phyloP scores from a whole-genome alignment of 1,284 basidiomycete species.

The Sanghuangporus sanghuang region DNA sequence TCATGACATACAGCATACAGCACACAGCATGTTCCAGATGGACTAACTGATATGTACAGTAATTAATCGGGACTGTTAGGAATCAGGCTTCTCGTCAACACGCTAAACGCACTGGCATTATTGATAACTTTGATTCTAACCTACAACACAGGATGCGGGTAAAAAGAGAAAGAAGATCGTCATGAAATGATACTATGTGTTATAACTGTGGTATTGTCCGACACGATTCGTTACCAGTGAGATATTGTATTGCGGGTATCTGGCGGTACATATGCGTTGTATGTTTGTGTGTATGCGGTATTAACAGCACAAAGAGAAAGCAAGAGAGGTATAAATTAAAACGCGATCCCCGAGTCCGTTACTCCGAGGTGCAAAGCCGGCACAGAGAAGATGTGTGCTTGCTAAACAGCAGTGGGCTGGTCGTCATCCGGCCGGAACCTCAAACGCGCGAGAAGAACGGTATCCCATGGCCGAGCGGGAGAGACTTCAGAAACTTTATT shows the following conservation, averaged over 20 bases:
- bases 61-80: too few species aligned
- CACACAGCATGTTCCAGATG: too few species aligned
- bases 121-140: background rate
- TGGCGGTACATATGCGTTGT: background rate
- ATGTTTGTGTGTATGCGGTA: too few species aligned
- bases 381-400: too few species aligned
- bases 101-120: background rate
- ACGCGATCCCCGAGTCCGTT: background rate
- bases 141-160: background rate
- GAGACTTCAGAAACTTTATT: slow-evolving; percentile 45
- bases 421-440: slow-evolving; percentile 51
- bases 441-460: slow-evolving; percentile 46
- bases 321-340: too few species aligned
- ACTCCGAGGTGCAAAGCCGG: background rate
- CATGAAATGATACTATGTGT: background rate
- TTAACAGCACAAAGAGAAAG: too few species aligned
- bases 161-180: background rate
- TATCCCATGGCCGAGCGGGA: slow-evolving; percentile 31
- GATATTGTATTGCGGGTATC: background rate
- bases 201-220: background rate
- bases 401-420: slow-evolving; percentile 46
- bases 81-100: background rate
- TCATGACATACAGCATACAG: too few species aligned
- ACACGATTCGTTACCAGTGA: background rate
- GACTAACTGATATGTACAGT: too few species aligned